Conservation (phyloP, 208 protist genomes). For the Blechomonas ayalai region DNA sequence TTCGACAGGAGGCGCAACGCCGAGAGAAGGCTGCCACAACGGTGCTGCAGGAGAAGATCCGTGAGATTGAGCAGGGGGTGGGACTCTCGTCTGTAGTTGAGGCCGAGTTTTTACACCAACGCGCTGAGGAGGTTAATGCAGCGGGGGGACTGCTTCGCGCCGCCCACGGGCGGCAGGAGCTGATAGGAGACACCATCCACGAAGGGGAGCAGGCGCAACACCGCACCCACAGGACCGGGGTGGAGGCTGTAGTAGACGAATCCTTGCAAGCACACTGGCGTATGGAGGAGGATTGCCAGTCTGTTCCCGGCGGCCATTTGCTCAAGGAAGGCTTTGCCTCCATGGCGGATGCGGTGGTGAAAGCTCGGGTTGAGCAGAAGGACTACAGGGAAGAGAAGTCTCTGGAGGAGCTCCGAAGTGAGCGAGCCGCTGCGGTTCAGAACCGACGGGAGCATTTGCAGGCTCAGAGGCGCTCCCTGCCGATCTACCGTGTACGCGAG, state of each 20-base stretch:
- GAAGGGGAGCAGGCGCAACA: conserved; percentile 15
- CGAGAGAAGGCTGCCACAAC: conserved; percentile 51
- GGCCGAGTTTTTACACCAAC: conserved; percentile 57
- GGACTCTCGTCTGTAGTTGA: conserved; percentile 47
- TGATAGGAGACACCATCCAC: conserved; percentile 1
- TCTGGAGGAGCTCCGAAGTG: conserved; percentile 46
- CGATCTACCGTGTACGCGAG: conserved; percentile 91
- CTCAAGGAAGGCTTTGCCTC: conserved; percentile 29
- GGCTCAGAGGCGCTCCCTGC: conserved; percentile 76
- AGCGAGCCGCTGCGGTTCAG: conserved; percentile 28
- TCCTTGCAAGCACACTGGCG: not conserved
- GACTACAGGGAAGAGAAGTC: conserved; percentile 68
- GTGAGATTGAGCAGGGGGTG: conserved; percentile 74
- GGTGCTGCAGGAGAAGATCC: conserved; percentile 63
- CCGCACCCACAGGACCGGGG: conserved; percentile 2
- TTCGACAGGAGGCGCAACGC: conserved; percentile 46
- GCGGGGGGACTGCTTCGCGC: conserved; percentile 51
- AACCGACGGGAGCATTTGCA: conserved; percentile 13
- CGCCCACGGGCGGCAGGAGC: conserved; percentile 39
- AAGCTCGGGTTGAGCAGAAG: conserved; percentile 42
- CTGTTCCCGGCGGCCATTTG: not conserved
- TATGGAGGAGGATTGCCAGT: not conserved
- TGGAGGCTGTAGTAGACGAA: not conserved
- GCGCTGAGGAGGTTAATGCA: conserved; percentile 52
- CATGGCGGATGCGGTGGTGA: conserved; percentile 46